Evolutionary conservation across 306 rosid species (phyloP), one percentile per base, ranked within the genome.

Genomic region (Vigna angularis): DNA sequence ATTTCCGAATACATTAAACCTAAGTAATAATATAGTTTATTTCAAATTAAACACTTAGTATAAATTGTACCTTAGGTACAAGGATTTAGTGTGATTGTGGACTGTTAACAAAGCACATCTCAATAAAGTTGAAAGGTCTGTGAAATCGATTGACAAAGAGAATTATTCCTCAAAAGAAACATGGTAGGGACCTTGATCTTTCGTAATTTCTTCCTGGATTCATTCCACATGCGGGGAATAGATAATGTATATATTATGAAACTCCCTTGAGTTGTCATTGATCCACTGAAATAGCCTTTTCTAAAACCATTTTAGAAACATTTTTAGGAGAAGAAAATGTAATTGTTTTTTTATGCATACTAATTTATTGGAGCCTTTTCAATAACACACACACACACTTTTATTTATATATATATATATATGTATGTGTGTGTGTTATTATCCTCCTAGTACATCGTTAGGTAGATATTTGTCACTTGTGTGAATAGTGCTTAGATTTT

Each of bases 81-180:
- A 14, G 55, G 77, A 34, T 8, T 32, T 44, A 2, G 36, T 55
- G 56, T 59, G 11, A 77, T 11, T 77, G 66, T 63, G 30, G 8
- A 58, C 17, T 26, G 65, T 12, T 22, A 5, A 59, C 22, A 61
- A 61, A 10, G 36, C n/a, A 9, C 17, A 28, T 34, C 17, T 57
- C 36, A 59, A 30, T 32, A 30, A 53, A 77, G 56, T 82, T 80
- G 71, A 81, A 78, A 81, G 82, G 73, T 49, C 63, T 64, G 26
- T 48, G 47, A 48, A 76, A 59, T 47, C 71, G 30, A 66, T 78
- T 76, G 89, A 83, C 87, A 73, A 12, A 62, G 75, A 47, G 80
- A 71, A 76, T 74, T 80, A 76, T 86, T 61, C 76, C 77, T 67
- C 63, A 72, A 72, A 75, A 78, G 82, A 36, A 70, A 73, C 77